Base-by-base conservation (phyloP, 805 yeast genomes). In the Schwanniomyces sp. region DNA sequence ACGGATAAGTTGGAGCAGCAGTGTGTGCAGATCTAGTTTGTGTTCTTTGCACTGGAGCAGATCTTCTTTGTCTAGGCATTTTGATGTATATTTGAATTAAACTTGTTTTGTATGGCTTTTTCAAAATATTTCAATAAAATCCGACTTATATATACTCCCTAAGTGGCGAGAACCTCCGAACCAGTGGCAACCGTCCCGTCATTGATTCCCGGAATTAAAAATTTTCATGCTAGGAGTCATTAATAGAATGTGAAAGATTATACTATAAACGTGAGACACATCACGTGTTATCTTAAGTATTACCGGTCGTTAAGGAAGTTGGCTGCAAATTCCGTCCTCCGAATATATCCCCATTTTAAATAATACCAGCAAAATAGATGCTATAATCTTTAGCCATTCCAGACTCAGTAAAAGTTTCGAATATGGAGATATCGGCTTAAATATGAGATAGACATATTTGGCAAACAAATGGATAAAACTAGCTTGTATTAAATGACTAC, bases 1-100 rank as follows among this genome's bases (percentile, higher is more conserved):
- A 64, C 28, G 76, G 76, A 45, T 61, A 57, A 45, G 47, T 57
- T 46, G 81, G 78, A 37, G 84, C 81, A 59, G 91, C 84, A 38
- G 96, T 84, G 54, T 85, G 84, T 29, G 91, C 90, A 25, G 84
- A 76, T 74, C 95, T 84, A 38, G 81, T 62, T 64, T 80, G 88
- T 18, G 70, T 59, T 60, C 73, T 67, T 25, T 69, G 59, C 59
- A 72, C 68, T 52, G 78, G 77, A 40, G 79, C 72, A 46, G 79
- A 69, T 63, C 80, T 74, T 64, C 80, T 78, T 64, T 79, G 83
- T 62, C 80, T 80, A 54, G 84, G 63, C 78, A 73, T 73, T 41
- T 25, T 56, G n/a, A 39, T 39, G 27, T 37, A 17, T 34, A 21
- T 24, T 37, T 12, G 40, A 18, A 21, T 37, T 21, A 37, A 9